A percentile compares a stretch with the other conserved stretches of the same genome.
Conservation (phyloP, 208 protist species). For the Acanthamoeba lenticulata region DNA sequence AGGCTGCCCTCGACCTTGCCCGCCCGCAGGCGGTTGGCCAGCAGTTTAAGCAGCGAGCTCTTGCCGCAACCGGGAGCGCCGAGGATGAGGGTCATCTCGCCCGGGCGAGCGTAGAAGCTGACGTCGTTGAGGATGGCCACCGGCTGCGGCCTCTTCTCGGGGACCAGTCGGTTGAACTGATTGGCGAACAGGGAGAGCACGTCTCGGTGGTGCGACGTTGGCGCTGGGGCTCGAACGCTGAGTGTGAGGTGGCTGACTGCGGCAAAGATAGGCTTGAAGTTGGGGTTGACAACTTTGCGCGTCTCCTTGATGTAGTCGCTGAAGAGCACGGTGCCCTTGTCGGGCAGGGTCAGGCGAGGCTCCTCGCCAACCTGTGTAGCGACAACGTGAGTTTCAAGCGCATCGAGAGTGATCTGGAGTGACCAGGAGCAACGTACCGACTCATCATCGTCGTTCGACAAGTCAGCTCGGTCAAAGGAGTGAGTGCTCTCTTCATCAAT, state of each 20-base stretch:
- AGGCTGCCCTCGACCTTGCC: constrained; percentile 26
- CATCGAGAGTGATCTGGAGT: too few relatives aligned
- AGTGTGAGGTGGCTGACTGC: background rate
- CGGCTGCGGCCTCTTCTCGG: background rate
- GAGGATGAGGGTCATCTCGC: constrained; percentile 64
- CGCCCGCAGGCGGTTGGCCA: constrained; percentile 42
- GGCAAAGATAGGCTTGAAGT: constrained; percentile 31
- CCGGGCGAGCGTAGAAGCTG: constrained; percentile 57
- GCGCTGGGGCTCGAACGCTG: background rate
- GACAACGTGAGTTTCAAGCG: too few relatives aligned
- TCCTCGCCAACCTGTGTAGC: background rate
- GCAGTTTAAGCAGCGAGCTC: constrained; percentile 42
- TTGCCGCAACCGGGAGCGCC: constrained; percentile 62
- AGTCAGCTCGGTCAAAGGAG: background rate
- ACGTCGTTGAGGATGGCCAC: constrained; percentile 37
- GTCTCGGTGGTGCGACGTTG: background rate
- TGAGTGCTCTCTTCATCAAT: background rate
- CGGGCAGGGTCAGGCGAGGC: background rate
- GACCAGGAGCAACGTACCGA: too few relatives aligned
- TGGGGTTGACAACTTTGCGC: background rate
- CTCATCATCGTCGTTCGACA: background rate
- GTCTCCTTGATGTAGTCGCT: constrained; percentile 31
- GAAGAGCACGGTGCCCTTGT: background rate
- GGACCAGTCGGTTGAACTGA: background rate
- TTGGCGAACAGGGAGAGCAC: background rate